Evolutionary conservation across 2,329 filamentous ascomycete genomes (phyloP).

Genomic region (Epicoccum sorghinum): DNA sequence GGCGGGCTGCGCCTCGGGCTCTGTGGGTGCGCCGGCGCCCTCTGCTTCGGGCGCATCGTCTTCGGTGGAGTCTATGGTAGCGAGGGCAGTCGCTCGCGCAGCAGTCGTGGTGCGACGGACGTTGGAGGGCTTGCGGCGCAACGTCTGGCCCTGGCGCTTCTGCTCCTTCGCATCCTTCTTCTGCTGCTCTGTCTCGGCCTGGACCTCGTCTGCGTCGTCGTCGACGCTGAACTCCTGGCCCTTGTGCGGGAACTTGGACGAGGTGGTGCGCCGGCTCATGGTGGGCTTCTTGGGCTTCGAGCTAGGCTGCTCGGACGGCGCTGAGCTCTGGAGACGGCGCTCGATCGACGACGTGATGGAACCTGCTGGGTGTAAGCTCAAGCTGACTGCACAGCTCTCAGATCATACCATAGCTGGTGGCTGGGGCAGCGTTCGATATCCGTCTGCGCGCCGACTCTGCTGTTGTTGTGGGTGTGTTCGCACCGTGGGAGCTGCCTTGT

Average conservation of each 20-base stretch:
- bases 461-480: constrained; percentile 28
- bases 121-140: constrained; percentile 59
- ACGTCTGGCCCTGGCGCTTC: constrained; percentile 38
- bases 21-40: constrained; percentile 28
- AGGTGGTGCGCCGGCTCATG: constrained; percentile 75
- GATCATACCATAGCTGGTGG: constrained; percentile 43
- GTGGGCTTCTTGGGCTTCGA: constrained; percentile 70
- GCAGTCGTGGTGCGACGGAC: constrained; percentile 52
- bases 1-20: constrained; percentile 31
- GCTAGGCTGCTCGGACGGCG: constrained; percentile 27
- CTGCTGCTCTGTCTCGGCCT: constrained; percentile 39
- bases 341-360: constrained; percentile 45
- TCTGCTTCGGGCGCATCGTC: constrained; percentile 53
- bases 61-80: constrained; percentile 57
- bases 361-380: constrained; percentile 29
- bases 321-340: constrained; percentile 32
- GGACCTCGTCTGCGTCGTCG: constrained; percentile 80
- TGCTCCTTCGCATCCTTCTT: constrained; percentile 20
- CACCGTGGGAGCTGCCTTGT: constrained; percentile 35
- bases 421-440: constrained; percentile 32
- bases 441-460: constrained; percentile 41
- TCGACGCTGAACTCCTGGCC: constrained; percentile 90
- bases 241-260: constrained; percentile 75
- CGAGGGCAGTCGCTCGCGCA: constrained; percentile 53
- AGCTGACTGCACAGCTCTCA: neutral